Base-by-base conservation (phyloP, 257 asterid genomes). In the Gardenia jasminoides region DNA sequence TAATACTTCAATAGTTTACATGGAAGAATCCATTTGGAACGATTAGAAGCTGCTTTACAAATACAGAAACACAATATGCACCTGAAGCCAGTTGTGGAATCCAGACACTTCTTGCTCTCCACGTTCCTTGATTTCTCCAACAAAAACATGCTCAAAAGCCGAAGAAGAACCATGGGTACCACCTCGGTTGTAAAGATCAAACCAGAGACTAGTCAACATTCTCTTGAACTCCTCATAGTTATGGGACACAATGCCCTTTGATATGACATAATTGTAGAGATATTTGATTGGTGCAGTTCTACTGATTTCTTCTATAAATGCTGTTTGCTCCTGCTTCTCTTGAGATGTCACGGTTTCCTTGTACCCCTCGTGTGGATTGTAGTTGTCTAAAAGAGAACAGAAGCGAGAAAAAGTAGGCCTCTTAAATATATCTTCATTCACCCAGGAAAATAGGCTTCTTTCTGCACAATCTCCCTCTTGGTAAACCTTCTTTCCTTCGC, bases 21-120 rank as follows among this genome's bases (percentile, higher is more conserved):
- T 19, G 13, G 48, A 7, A 58, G 58, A 9, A 31, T 56, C 30
- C 43, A 71, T 16, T n/a, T 30, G 24, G 44, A 7, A 61, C 5
- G 50, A 68, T 46, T 58, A 26, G 70, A 69, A 54, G 28, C 19
- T 26, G 43, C 43, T 54, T 24, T 16, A 10, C 16, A 22, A 61
- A 33, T 33, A 39, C 2, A 72, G 64, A 64, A 68, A 70, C 67
- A 26, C 12, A 81, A 78, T 73, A 47, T 82, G 41, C 77, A 94
- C 99, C 98, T 94, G 99, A 84, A 94, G 92, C 99, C 99, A 94
- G 86, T 94, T 94, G 87, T 94, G 99, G 80, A 94, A 94, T 77
- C 99, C 99, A 13, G 97, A 90, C 75, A 93, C 97, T 80, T 85
- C 86, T 82, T 92, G 87, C 79, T 91, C 98, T 81, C 93, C 97